Percentiles rank a stretch among this genome's conserved stretches.
Evolutionary conservation across 108 stramenopile species (phyloP).

Genomic region (Pseudonitzschia delicatissima): DNA sequence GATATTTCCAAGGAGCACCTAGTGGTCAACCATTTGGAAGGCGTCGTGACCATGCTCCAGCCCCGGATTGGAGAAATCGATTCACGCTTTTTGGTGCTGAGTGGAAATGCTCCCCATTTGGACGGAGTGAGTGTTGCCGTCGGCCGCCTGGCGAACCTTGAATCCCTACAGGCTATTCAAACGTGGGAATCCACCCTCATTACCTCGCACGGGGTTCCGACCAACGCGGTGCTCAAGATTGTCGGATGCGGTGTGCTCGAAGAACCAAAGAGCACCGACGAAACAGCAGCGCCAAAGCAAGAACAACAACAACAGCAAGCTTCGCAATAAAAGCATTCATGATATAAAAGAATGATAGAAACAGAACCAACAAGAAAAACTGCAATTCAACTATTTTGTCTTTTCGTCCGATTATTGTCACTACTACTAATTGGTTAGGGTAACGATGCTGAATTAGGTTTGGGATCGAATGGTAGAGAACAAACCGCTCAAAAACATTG

Average conservation of each 20-base stretch:
- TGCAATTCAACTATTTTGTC: too few relatives aligned
- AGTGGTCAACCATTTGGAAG: conserved; percentile 52
- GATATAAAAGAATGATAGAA: too few relatives aligned
- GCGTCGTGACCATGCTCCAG: conserved; percentile 70
- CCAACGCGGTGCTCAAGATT: conserved; percentile 50
- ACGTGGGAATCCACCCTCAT: conserved; percentile 56
- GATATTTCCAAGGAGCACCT: conserved; percentile 31
- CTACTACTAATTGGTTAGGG: too few relatives aligned
- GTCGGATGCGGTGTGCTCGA: conserved; percentile 55
- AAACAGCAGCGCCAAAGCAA: not conserved
- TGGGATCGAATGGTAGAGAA: too few relatives aligned
- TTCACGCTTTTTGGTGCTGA: conserved; percentile 72
- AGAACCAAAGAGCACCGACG: conserved; percentile 10
- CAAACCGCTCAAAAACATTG: too few relatives aligned
- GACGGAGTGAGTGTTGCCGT: conserved; percentile 84
- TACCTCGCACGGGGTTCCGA: conserved; percentile 70
- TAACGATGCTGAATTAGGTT: too few relatives aligned
- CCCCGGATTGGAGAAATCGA: conserved; percentile 75
- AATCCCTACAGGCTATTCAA: conserved; percentile 59
- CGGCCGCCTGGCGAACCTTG: conserved; percentile 66
- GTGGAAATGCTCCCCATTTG: conserved; percentile 65
- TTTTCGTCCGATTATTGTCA: too few relatives aligned
- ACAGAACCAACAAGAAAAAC: too few relatives aligned
- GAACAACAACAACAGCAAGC: not conserved
- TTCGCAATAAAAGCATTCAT: too few relatives aligned